These are phyloP conservation scores for Haplosporangium sp. DNA, from an alignment of 371 early-diverging fungal species.

Conservation along the genomic window DNA sequence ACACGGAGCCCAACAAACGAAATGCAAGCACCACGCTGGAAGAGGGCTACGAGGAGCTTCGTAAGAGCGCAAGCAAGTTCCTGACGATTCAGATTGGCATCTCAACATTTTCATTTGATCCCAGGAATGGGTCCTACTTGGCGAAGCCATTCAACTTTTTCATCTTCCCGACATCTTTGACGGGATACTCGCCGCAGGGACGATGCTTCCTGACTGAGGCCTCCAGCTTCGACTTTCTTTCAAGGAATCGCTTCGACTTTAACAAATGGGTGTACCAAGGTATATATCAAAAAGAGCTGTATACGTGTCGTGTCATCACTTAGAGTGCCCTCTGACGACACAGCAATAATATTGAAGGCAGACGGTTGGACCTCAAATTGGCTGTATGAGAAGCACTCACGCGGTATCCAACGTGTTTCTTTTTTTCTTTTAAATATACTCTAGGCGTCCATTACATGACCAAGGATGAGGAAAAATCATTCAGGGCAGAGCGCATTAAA, in stretches of 20 bases:
- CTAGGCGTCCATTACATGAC: slow-evolving; percentile 84
- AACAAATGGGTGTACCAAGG: slow-evolving; percentile 73
- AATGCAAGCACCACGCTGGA: slow-evolving; percentile 34
- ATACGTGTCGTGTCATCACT: no score
- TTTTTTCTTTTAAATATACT: not conserved
- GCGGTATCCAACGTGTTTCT: not conserved
- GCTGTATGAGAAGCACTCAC: no score
- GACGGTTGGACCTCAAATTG: no score
- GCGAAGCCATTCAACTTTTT: slow-evolving; percentile 91
- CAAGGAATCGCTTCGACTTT: slow-evolving; percentile 83
- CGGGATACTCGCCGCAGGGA: slow-evolving; percentile 70
- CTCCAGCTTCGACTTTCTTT: slow-evolving; percentile 83
- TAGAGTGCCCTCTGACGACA: no score
- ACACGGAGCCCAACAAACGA: slow-evolving; percentile 37
- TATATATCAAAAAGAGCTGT: no score
- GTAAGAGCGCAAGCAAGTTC: slow-evolving; percentile 45
- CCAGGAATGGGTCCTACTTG: slow-evolving; percentile 67
- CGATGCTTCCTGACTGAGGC: slow-evolving; percentile 74
- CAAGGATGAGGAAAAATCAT: slow-evolving; percentile 67
- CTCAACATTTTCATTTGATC: slow-evolving; percentile 79
- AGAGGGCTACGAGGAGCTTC: slow-evolving; percentile 44
- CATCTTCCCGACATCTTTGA: slow-evolving; percentile 79
- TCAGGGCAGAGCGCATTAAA: slow-evolving; percentile 58
- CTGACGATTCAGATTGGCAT: slow-evolving; percentile 81
- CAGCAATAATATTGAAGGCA: no score